phyloP scores from a whole-genome alignment of 345 rosid genomes.

The Hibiscus syriacus region DNA sequence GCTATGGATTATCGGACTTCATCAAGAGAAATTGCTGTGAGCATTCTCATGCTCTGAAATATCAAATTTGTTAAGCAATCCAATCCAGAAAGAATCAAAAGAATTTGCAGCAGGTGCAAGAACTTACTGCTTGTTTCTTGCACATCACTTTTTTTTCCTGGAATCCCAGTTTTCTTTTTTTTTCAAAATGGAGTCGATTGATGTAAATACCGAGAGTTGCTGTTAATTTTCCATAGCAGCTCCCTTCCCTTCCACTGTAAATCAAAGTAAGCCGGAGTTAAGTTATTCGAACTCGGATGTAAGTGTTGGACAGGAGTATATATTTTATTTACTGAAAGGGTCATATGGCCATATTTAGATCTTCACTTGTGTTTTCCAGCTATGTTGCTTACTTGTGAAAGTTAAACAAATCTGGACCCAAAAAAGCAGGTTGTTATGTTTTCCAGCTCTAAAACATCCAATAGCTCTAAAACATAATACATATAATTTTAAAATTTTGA shows the following conservation, averaged over 20 bases:
- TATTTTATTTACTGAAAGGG: too few species aligned
- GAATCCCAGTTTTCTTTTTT: neutral
- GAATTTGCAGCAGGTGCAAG: neutral
- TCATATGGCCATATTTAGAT: too few species aligned
- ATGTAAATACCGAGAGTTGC: slow-evolving; percentile 22
- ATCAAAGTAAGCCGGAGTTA: slow-evolving; percentile 1
- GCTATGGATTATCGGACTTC: neutral
- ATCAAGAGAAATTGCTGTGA: neutral
- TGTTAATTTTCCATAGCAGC: slow-evolving; percentile 7
- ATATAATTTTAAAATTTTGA: too few species aligned
- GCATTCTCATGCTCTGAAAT: neutral
- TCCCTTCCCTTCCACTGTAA: slow-evolving; percentile 27
- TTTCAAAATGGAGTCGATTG: neutral
- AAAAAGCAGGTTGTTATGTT: too few species aligned
- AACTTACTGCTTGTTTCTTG: neutral
- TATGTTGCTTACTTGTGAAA: too few species aligned
- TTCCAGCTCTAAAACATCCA: too few species aligned
- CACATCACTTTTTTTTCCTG: neutral
- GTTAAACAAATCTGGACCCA: too few species aligned
- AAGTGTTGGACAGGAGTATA: neutral
- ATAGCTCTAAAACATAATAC: too few species aligned
- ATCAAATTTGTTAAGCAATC: neutral
- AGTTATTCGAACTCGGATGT: neutral
- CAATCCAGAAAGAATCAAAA: neutral
- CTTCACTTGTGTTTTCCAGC: too few species aligned